Evolutionary conservation across 495 filamentous ascomycete species (phyloP).

Genomic region (Daldinia concentrica): DNA sequence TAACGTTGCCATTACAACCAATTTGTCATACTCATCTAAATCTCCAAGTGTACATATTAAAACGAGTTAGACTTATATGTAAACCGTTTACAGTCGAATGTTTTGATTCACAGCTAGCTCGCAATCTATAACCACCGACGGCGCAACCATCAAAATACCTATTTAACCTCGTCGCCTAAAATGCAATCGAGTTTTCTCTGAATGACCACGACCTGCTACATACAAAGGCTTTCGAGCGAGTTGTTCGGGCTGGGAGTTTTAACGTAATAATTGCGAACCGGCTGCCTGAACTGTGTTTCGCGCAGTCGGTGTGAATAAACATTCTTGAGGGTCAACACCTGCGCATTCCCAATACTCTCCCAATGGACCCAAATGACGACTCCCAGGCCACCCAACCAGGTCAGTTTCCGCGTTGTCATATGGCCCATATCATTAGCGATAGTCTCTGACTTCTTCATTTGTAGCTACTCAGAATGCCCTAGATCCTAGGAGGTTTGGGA

Average conservation of each 20-base stretch:
- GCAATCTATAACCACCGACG: constrained; percentile 15
- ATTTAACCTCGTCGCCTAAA: constrained; percentile 3
- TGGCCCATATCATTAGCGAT: constrained; percentile 1
- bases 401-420: constrained; percentile 17
- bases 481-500: constrained; percentile 79
- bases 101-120: constrained; percentile 30
- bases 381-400: constrained; percentile 50
- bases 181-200: constrained; percentile 7
- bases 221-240: constrained; percentile 24
- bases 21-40: constrained; percentile 40
- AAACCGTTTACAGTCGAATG: background rate
- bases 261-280: constrained; percentile 21
- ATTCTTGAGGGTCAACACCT: constrained; percentile 13
- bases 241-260: constrained; percentile 16
- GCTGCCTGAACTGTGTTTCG: constrained; percentile 29
- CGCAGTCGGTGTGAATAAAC: constrained; percentile 31
- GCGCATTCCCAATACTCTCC: constrained; percentile 25
- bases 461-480: constrained; percentile 80
- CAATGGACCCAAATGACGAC: constrained; percentile 45
- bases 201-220: constrained; percentile 27
- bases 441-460: constrained; percentile 27
- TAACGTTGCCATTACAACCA: constrained; percentile 5
- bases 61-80: background rate
- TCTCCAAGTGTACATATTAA: constrained; percentile 11
- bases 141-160: constrained; percentile 25